These are phyloP conservation scores for Salix koriyanagi DNA, from an alignment of 345 rosid genomes.

Conservation along the genomic window DNA sequence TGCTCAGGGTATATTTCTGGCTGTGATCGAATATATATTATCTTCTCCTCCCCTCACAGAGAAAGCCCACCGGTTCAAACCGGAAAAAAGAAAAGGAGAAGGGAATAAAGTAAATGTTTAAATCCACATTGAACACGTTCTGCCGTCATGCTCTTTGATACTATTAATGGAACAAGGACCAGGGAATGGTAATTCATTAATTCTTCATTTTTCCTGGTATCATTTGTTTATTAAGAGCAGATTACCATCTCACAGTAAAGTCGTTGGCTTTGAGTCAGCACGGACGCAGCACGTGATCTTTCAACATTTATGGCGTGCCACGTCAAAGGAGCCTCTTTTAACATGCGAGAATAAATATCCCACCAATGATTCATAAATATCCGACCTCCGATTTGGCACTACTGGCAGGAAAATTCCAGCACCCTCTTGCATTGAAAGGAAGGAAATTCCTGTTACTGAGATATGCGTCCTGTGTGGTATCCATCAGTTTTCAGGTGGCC, in stretches of 20 bases:
- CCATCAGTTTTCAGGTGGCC: conserved; percentile 44
- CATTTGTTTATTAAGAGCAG: not conserved
- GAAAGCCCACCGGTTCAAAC: too few species aligned
- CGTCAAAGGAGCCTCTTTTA: not conserved
- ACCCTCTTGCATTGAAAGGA: not conserved
- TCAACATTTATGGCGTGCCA: not conserved
- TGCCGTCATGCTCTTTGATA: not conserved
- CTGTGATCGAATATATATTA: too few species aligned
- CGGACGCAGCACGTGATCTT: not conserved
- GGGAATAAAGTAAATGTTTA: too few species aligned
- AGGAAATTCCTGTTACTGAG: not conserved
- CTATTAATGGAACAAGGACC: not conserved
- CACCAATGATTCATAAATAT: not conserved
- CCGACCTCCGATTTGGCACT: not conserved
- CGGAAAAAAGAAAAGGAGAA: too few species aligned
- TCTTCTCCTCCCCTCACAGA: too few species aligned
- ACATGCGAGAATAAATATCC: not conserved
- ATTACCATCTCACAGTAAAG: not conserved
- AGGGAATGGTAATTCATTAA: not conserved
- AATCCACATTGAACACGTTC: not conserved
- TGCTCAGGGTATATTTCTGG: too few species aligned
- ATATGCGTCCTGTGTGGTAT: conserved; percentile 11
- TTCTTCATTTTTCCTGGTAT: not conserved
- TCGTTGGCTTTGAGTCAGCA: not conserved
- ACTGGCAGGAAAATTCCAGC: not conserved